These are phyloP conservation scores for Barnettozyma hawaiiensis DNA, from an alignment of 1,139 yeast species.

Conservation along the genomic window DNA sequence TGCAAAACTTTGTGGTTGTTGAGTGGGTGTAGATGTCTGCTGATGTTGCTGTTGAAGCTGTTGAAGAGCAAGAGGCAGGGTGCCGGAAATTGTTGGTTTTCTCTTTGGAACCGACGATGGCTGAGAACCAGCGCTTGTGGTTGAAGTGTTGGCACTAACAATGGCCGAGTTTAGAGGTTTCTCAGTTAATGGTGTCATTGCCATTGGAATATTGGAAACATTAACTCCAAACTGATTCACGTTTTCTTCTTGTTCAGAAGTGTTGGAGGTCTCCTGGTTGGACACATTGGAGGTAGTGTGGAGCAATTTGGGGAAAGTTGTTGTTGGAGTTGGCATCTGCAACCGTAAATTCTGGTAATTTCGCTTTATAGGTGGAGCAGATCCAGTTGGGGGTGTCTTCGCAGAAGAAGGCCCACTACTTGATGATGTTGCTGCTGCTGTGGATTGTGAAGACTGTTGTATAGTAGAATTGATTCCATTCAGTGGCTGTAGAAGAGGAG, in stretches of 20 bases:
- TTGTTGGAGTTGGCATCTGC: conserved; percentile 46
- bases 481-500: conserved; percentile 25
- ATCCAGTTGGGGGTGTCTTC: conserved; percentile 20
- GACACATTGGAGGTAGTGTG: conserved; percentile 22
- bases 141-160: neutral
- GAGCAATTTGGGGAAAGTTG: conserved; percentile 29
- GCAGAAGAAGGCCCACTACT: conserved; percentile 8
- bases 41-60: conserved; percentile 6
- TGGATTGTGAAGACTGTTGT: conserved; percentile 1
- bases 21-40: conserved; percentile 3
- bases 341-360: conserved; percentile 37
- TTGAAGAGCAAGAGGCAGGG: conserved; percentile 28
- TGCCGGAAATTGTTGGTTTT: conserved; percentile 7
- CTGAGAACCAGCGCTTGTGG: neutral
- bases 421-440: conserved; percentile 11
- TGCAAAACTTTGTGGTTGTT: conserved; percentile 20
- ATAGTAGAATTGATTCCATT: conserved; percentile 10
- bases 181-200: conserved; percentile 78
- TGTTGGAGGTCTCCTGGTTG: conserved; percentile 14
- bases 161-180: conserved; percentile 29
- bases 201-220: conserved; percentile 45
- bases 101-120: conserved; percentile 6
- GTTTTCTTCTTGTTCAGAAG: conserved; percentile 27
- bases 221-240: conserved; percentile 64
- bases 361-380: conserved; percentile 30